Conservation (phyloP, 1,284 basidiomycete genomes). For the Sporisorium sorghi region DNA sequence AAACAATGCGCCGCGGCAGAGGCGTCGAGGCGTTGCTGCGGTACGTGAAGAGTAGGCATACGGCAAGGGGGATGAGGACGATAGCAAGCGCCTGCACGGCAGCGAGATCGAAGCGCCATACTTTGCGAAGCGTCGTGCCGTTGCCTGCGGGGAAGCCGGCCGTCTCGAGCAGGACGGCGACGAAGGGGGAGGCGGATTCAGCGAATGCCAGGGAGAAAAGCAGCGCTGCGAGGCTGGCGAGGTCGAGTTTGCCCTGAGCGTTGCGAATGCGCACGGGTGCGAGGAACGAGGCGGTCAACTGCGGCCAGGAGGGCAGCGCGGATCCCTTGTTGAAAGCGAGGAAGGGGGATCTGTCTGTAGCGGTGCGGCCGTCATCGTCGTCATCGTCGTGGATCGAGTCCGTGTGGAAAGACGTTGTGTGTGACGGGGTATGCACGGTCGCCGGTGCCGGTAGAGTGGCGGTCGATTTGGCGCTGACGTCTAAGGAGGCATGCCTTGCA, state of each 20-base stretch:
- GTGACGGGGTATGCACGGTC: constrained; percentile 7
- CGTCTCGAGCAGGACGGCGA: constrained; percentile 61
- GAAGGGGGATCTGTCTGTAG: constrained; percentile 31
- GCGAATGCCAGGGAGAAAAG: constrained; percentile 63
- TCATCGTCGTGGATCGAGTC: constrained; percentile 40
- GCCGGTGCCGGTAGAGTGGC: constrained; percentile 31
- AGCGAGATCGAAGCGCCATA: constrained; percentile 48
- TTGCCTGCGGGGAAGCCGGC: constrained; percentile 33
- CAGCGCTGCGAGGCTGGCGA: constrained; percentile 44
- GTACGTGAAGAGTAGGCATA: constrained; percentile 59
- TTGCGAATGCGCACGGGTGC: constrained; percentile 28
- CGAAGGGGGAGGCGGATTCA: constrained; percentile 58
- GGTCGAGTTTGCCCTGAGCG: constrained; percentile 30
- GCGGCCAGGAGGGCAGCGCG: constrained; percentile 17
- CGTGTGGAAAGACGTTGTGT: constrained; percentile 1
- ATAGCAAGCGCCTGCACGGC: constrained; percentile 31
- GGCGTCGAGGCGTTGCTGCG: constrained; percentile 39
- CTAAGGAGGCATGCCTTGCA: constrained; percentile 60
- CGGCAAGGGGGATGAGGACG: constrained; percentile 49
- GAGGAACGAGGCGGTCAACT: constrained; percentile 27
- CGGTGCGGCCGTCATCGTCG: constrained; percentile 17
- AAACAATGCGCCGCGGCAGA: constrained; percentile 34
- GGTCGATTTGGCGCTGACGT: constrained; percentile 23
- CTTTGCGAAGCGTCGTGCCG: constrained; percentile 33
- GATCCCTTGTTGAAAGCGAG: constrained; percentile 30